These are phyloP conservation scores for Mycosphaerella sp. DNA, from an alignment of 2,329 filamentous ascomycete species.

Conservation along the genomic window DNA sequence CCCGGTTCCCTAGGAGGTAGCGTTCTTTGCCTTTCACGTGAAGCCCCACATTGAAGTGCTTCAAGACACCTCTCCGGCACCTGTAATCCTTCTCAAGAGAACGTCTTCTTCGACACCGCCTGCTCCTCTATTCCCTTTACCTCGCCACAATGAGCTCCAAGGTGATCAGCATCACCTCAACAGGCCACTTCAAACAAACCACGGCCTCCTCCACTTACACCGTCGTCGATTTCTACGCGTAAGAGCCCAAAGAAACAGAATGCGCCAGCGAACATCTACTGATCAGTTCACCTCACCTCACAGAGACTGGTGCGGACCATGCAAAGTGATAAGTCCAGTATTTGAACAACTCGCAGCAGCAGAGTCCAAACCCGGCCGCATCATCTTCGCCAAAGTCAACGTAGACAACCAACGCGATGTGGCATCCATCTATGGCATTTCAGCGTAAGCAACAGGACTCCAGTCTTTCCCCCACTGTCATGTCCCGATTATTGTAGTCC, in stretches of 20 bases:
- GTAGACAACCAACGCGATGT: constrained; percentile 49
- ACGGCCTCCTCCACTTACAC: constrained; percentile 31
- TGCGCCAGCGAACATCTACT: neutral
- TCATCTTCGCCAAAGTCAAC: constrained; percentile 51
- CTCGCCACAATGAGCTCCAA: constrained; percentile 23
- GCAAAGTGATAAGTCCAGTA: constrained; percentile 49
- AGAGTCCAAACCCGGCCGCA: constrained; percentile 41
- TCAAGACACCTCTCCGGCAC: too few relatives aligned
- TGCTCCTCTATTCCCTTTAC: too few relatives aligned
- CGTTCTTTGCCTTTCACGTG: too few relatives aligned
- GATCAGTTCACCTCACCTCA: neutral
- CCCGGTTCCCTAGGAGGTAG: too few relatives aligned
- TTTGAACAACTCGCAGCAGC: constrained; percentile 47
- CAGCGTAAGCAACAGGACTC: constrained; percentile 32
- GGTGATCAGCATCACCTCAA: constrained; percentile 29
- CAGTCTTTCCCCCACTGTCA: neutral
- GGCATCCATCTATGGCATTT: constrained; percentile 45
- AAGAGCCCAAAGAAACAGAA: neutral
- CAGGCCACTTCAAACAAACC: constrained; percentile 29
- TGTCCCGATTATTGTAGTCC: constrained; percentile 8
- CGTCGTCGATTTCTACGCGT: constrained; percentile 33
- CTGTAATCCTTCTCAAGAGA: too few relatives aligned
- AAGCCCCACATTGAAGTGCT: too few relatives aligned
- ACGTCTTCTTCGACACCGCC: too few relatives aligned
- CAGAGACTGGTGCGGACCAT: constrained; percentile 49